Evolutionary conservation across 345 rosid species (phyloP).

Genomic region (Barbarea vulgaris): DNA sequence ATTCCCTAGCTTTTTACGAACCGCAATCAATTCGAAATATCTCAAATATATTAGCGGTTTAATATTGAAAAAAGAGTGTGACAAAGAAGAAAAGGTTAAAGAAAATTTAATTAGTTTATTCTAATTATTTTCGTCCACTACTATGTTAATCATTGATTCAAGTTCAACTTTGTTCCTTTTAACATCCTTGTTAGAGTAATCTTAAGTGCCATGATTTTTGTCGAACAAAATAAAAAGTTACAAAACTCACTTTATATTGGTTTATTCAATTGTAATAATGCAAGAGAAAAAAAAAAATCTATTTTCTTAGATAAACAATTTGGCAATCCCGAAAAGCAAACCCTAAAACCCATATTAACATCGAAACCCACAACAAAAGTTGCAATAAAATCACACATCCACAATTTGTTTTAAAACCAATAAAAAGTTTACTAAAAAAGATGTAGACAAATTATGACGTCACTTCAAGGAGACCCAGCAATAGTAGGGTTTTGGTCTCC

Average conservation of each 20-base stretch:
- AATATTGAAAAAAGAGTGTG: background rate
- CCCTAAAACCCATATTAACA: conserved; percentile 21
- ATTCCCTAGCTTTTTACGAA: conserved; percentile 16
- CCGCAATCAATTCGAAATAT: conserved; percentile 5
- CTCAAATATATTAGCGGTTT: conserved; percentile 8
- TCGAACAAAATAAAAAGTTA: background rate
- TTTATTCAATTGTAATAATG: background rate
- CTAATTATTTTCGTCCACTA: background rate
- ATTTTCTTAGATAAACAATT: background rate
- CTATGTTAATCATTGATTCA: background rate
- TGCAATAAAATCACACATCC: conserved; percentile 17
- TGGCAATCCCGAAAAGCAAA: conserved; percentile 22
- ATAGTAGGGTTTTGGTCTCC: conserved; percentile 51
- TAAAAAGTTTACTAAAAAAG: conserved; percentile 17
- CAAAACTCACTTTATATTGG: background rate
- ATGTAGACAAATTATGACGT: conserved; percentile 12
- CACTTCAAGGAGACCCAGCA: conserved; percentile 33
- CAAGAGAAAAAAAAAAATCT: background rate
- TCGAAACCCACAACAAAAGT: conserved; percentile 1
- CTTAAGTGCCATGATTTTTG: background rate
- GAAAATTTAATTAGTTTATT: background rate
- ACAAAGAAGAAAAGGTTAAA: background rate
- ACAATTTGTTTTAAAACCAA: too few species aligned
- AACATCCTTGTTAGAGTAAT: background rate
- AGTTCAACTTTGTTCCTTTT: background rate